Base-by-base conservation (phyloP, 495 filamentous ascomycete species). In the Ascodesmis nigricans region DNA sequence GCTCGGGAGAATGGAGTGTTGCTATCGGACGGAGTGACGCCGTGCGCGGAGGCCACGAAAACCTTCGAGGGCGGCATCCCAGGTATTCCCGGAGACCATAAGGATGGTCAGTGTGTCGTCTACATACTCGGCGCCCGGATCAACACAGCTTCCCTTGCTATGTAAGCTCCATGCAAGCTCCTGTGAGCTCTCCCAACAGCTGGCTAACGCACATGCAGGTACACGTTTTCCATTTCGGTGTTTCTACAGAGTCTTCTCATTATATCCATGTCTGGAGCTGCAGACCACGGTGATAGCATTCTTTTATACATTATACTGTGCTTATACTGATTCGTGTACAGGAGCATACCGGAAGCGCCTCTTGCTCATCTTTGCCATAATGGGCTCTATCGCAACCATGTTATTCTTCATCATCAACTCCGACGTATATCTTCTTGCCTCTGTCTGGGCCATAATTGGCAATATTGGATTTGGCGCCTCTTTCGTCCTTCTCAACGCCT, bases 71-170 rank as follows among this genome's bases (percentile, higher is more conserved):
- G 21, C 33, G 44, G 11, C 33, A 8, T 10, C 27, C 23, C 41
- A 31, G 44, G 33, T 49, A 56, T 55, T 40, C 38, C 45, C 35
- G 18, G 30, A 23, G 29, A 36, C 16, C 50, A 47, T 46, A 50
- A 54, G 25, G 49, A 54, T n/a, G 65, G 66, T 18, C 81, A 90
- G 49, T 97, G 87, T 46, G 60, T 95, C 32, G 65, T 95, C 45
- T 67, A 71, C 37, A 55, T 97, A 5, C 55, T 91, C 28, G 87
- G 87, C 3, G 54, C 69, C 35, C 75, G 91, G 44, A 72, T 97
- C 50, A 93, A 92, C 56, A 92, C 87, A 6, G 83, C 87, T 11
- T 90, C 78, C 57, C 93, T 93, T 55, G 87, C 90, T 38, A 82
- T 97, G 76, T 51, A n/a, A n/a, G n/a, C n/a, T n/a, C n/a, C n/a